Base-by-base conservation (phyloP, 2,329 filamentous ascomycete genomes). In the Lachnellula occidentalis region DNA sequence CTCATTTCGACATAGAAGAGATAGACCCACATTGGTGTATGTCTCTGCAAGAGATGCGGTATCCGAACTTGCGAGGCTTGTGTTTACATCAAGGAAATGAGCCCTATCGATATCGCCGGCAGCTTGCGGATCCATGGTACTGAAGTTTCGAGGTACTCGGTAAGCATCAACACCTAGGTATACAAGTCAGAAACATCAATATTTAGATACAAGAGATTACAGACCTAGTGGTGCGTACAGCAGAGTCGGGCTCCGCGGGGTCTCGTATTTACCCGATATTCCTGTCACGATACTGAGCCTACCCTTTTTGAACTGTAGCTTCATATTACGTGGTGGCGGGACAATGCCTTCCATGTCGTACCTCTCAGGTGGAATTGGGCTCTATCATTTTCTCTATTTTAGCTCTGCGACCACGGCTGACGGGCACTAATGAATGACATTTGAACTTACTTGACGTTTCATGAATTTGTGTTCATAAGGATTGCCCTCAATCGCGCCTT, bases 221-320 rank as follows among this genome's bases (percentile, higher is more conserved):
- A 31, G 0, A 48, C 45, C 45, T 12, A 34, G 27, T 5, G 45
- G 45, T 17, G 36, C 14, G 14, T 48, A 22, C 4, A 65, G 48
- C 34, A 64, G 48, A 49, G 52, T 61, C 12, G 63, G 59, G 34
- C 54, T 48, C 8, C 52, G 61, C 12, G 63, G 59, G 31, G 53
- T 48, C 11, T 47, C 34, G 7, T 62, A 53, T 1, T 47, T 11
- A 27, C 58, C 48, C 34, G 58, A 63, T 17, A 54, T 14, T 19
- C 60, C 64, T 11, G 61, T 60, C 2, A 65, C 31, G 36, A 48
- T 11, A 45, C 58, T 61, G 27, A 31, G 27, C 19, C 62, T 61
- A 5, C 55, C 61, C 19, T 64, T 59, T n/a, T 69, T 67, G 34
- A 57, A 61, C 49, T 69, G 67, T 15, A 36, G 14, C 8, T 55